Percentiles rank a stretch among this genome's conserved stretches.
Evolutionary conservation across 176 grass and related monocot species (phyloP).

Genomic region (Oryza australiensis): DNA sequence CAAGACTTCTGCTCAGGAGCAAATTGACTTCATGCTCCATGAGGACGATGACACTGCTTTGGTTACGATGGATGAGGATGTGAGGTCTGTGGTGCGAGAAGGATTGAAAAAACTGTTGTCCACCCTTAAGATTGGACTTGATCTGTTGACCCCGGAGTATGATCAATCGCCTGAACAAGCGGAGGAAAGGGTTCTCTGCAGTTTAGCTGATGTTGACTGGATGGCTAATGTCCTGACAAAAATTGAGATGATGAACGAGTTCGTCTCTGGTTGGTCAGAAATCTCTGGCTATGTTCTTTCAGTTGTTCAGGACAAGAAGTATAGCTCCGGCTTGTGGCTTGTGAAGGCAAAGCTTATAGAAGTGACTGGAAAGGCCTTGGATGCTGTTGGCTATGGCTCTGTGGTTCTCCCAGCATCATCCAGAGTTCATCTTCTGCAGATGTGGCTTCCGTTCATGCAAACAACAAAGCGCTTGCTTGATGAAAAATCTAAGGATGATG

Average conservation of each 20-base stretch:
- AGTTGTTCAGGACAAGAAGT: conserved; percentile 58
- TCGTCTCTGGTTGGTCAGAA: conserved; percentile 73
- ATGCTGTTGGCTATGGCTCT: conserved; percentile 81
- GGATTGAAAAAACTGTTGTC: conserved; percentile 62
- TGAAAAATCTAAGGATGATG: conserved; percentile 43
- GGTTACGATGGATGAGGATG: conserved; percentile 74
- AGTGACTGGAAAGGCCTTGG: conserved; percentile 75
- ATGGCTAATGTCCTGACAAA: conserved; percentile 58
- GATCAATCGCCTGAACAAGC: conserved; percentile 57
- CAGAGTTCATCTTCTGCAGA: conserved; percentile 66
- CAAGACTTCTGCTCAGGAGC: conserved; percentile 92
- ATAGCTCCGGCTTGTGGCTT: conserved; percentile 55
- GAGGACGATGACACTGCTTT: conserved; percentile 73
- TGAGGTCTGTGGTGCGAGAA: conserved; percentile 57
- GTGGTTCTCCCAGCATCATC: conserved; percentile 64
- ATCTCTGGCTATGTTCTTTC: conserved; percentile 58
- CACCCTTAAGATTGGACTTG: conserved; percentile 47
- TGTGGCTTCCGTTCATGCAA: conserved; percentile 87
- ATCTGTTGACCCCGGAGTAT: conserved; percentile 52
- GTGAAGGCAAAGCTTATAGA: conserved; percentile 79
- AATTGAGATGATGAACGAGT: conserved; percentile 84
- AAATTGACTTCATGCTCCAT: conserved; percentile 96
- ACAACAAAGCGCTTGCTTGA: conserved; percentile 65
- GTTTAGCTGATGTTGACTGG: conserved; percentile 84
- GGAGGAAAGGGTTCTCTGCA: conserved; percentile 57